A percentile compares a stretch with the other conserved stretches of the same genome.
Evolutionary conservation across 768 basidiomycete genomes (phyloP).

Genomic region (Rhodotorula babjevae): DNA sequence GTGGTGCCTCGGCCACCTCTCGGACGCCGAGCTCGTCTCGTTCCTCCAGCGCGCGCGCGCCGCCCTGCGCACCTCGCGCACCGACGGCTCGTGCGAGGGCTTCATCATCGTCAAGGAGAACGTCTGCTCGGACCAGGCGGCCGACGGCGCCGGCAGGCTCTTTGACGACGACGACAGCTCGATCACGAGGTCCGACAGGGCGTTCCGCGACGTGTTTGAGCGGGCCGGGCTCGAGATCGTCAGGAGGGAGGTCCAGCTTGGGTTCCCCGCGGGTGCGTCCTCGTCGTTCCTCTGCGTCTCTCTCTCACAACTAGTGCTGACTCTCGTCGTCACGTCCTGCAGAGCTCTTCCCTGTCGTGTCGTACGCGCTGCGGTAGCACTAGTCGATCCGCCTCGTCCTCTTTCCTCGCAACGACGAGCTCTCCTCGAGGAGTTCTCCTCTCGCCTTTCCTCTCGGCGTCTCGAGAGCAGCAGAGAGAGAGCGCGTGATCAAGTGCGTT

Average conservation of each 20-base stretch:
- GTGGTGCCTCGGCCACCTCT: conserved; percentile 86
- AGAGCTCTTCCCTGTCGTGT: conserved; percentile 38
- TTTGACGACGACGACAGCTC: conserved; percentile 87
- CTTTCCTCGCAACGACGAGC: too few species aligned
- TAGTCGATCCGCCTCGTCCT: neutral
- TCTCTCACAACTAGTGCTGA: too few species aligned
- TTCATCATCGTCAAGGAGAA: conserved; percentile 80
- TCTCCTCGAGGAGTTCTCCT: too few species aligned
- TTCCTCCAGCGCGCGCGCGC: conserved; percentile 65
- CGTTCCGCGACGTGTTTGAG: conserved; percentile 69
- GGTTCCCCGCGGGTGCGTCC: conserved; percentile 59
- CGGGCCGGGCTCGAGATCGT: conserved; percentile 68
- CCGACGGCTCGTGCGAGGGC: conserved; percentile 39
- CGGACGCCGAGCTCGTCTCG: conserved; percentile 65
- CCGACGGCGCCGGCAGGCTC: conserved; percentile 54
- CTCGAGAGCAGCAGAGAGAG: neutral
- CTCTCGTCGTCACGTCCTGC: neutral
- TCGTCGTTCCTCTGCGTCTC: neutral
- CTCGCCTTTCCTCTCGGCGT: too few species aligned
- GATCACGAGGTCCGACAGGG: conserved; percentile 76
- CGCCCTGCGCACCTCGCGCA: conserved; percentile 54
- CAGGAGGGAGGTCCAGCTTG: conserved; percentile 70
- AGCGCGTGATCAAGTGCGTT: neutral
- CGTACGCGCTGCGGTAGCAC: conserved; percentile 26
- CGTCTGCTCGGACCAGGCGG: conserved; percentile 60